Conservation (phyloP, 257 asterid genomes). For the Gentiana dahurica region DNA sequence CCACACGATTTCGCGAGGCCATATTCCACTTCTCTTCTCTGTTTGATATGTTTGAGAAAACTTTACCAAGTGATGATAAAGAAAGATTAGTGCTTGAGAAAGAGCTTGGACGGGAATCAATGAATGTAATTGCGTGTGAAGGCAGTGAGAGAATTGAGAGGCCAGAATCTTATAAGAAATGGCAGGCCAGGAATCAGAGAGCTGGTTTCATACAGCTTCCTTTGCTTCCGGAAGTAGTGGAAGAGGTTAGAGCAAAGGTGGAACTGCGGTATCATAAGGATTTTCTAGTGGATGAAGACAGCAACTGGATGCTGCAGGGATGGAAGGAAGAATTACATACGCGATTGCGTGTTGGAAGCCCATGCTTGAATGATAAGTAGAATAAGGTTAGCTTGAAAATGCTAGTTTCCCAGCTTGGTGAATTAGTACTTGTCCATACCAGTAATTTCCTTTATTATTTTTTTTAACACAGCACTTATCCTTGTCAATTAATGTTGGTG, state of each 20-base stretch:
- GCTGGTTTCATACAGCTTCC: constrained; percentile 27
- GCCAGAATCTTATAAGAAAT: constrained; percentile 27
- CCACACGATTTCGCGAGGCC: constrained; percentile 15
- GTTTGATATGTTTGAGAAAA: constrained; percentile 30
- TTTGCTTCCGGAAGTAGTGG: constrained; percentile 16
- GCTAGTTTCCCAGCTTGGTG: no score
- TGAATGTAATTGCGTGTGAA: constrained; percentile 32
- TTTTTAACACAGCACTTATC: no score
- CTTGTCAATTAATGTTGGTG: no score
- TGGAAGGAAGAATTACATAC: constrained; percentile 29
- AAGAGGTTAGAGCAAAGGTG: constrained; percentile 21
- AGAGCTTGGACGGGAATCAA: constrained; percentile 20
- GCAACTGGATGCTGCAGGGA: constrained; percentile 30
- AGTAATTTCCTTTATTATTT: no score
- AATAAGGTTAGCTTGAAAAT: neutral
- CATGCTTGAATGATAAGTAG: neutral
- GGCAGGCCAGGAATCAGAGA: constrained; percentile 21
- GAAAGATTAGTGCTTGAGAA: constrained; percentile 22
- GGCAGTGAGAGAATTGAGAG: constrained; percentile 30
- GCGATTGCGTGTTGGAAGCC: constrained; percentile 34
- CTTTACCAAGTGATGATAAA: constrained; percentile 13
- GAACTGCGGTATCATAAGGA: constrained; percentile 20
- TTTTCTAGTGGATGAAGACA: constrained; percentile 24
- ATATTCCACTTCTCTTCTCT: constrained; percentile 23
- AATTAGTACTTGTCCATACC: no score